Evolutionary conservation across 257 asterid genomes (phyloP).

Genomic region (Gentiana straminea): DNA sequence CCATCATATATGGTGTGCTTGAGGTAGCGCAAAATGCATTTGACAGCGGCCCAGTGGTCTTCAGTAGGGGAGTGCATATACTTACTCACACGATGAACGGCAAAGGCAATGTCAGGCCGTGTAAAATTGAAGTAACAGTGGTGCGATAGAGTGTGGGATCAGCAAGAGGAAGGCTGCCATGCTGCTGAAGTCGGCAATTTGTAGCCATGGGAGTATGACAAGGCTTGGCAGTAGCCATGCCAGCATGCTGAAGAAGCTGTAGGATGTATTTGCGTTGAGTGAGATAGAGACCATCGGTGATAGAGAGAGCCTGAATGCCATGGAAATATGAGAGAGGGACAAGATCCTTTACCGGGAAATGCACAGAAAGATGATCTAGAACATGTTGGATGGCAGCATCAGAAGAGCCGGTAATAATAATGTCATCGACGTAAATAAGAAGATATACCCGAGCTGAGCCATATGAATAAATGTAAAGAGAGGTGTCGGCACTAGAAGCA

Average conservation of each 20-base stretch:
- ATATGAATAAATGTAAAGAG: background rate
- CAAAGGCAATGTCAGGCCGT: background rate
- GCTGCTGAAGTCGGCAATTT: background rate
- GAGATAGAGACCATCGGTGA: background rate
- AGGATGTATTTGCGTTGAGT: background rate
- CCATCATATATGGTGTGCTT: background rate
- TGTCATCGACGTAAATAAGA: slow-evolving; percentile 4
- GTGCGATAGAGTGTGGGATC: background rate
- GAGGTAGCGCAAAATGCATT: background rate
- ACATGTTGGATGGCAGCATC: no score
- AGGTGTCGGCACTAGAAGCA: background rate
- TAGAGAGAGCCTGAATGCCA: no score
- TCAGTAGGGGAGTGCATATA: background rate
- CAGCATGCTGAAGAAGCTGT: background rate
- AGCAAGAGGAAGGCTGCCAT: background rate
- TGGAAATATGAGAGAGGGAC: no score
- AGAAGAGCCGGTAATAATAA: background rate
- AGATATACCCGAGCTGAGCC: no score
- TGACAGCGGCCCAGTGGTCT: background rate
- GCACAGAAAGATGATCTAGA: no score
- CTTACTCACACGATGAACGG: background rate
- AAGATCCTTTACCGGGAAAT: no score
- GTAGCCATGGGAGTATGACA: background rate
- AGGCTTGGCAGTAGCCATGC: background rate
- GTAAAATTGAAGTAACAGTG: background rate